A percentile compares a stretch with the other conserved stretches of the same genome.
phyloP scores from a whole-genome alignment of 208 protist genomes.

The Angomonas ambiguus region DNA sequence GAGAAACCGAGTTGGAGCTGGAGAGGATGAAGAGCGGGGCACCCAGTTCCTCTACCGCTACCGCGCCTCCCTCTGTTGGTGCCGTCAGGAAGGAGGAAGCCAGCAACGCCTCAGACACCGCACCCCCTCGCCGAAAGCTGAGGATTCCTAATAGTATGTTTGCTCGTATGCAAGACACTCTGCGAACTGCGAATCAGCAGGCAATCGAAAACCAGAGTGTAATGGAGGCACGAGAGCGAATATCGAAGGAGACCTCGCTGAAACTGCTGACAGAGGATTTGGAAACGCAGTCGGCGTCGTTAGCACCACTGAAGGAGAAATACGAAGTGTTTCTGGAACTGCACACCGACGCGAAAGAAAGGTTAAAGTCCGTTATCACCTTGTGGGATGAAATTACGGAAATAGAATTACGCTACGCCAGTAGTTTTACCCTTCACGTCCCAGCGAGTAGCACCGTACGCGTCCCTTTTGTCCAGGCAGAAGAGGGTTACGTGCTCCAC shows the following conservation, averaged over 20 bases:
- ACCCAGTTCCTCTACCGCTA: not conserved
- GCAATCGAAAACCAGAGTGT: constrained; percentile 31
- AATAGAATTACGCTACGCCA: constrained; percentile 59
- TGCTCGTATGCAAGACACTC: constrained; percentile 59
- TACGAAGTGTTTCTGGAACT: constrained; percentile 29
- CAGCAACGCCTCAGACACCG: not conserved
- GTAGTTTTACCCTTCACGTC: constrained; percentile 59
- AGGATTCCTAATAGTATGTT: constrained; percentile 54
- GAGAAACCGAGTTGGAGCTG: not conserved
- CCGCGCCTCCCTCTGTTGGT: not conserved
- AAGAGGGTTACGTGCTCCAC: constrained; percentile 13
- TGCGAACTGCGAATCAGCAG: constrained; percentile 54
- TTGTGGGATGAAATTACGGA: constrained; percentile 55
- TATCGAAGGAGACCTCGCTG: constrained; percentile 53
- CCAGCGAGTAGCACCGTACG: not conserved
- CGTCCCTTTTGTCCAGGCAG: constrained; percentile 21
- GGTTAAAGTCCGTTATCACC: constrained; percentile 22
- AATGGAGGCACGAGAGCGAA: constrained; percentile 46
- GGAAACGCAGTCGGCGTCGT: constrained; percentile 35
- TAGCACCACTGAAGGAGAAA: constrained; percentile 47
- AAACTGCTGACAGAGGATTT: constrained; percentile 55
- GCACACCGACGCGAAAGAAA: constrained; percentile 18
- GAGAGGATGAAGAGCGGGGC: not conserved
- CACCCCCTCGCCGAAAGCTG: constrained; percentile 8
- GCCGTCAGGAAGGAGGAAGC: not conserved